These are phyloP conservation scores for Microcera coccophila DNA, from an alignment of 2,329 filamentous ascomycete genomes.

Conservation along the genomic window DNA sequence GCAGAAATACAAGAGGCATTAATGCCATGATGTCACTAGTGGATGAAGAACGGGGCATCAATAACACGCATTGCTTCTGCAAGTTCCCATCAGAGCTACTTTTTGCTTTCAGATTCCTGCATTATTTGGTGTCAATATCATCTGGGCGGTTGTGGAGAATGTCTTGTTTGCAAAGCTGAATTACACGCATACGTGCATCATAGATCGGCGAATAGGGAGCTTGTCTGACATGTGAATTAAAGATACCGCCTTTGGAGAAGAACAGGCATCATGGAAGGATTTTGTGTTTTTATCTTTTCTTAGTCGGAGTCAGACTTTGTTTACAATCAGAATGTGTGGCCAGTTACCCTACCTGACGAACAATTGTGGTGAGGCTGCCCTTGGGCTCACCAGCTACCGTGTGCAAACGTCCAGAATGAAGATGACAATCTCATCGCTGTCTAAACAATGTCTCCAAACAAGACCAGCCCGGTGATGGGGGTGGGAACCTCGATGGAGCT, in stretches of 20 bases:
- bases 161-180: background rate
- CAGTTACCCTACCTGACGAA: too few species aligned
- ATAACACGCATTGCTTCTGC: background rate
- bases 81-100: background rate
- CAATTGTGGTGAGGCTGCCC: too few species aligned
- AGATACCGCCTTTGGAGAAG: slow-evolving; percentile 10
- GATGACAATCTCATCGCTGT: too few species aligned
- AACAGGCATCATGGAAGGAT: too few species aligned
- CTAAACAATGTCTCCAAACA: too few species aligned
- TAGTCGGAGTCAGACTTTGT: too few species aligned
- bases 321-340: too few species aligned
- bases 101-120: background rate
- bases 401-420: slow-evolving; percentile 1
- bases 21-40: slow-evolving; percentile 11
- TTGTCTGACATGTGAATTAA: slow-evolving; percentile 19
- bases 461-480: too few species aligned
- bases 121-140: background rate
- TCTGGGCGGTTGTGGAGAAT: background rate
- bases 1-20: slow-evolving; percentile 50
- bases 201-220: background rate
- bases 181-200: background rate
- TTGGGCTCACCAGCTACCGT: background rate
- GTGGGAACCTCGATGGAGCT: too few species aligned
- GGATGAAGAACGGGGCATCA: too few species aligned
- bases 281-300: too few species aligned